phyloP scores from a whole-genome alignment of 2,329 filamentous ascomycete species.

The Paracorniculantispora psalliotae region DNA sequence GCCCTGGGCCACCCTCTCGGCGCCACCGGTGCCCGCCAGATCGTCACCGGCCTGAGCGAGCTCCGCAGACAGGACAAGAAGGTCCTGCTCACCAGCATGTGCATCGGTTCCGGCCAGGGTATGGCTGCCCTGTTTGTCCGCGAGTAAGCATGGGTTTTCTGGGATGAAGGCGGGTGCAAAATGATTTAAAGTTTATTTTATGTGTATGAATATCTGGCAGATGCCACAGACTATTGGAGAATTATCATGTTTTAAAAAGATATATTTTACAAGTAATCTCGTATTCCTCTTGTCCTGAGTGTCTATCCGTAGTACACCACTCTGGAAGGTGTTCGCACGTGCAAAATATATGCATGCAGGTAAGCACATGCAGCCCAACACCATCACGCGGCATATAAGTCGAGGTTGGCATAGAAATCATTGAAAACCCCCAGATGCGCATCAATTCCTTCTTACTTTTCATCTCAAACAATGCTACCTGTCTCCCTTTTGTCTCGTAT shows the following conservation, averaged over 20 bases:
- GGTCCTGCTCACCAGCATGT: constrained; percentile 91
- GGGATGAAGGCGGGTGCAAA: neutral
- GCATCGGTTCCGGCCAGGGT: constrained; percentile 64
- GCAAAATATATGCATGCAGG: neutral
- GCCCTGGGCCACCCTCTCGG: constrained; percentile 80
- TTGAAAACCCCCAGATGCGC: no score
- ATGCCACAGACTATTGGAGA: constrained; percentile 3
- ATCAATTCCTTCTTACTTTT: neutral
- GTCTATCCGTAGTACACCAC: neutral
- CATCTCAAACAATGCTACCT: neutral
- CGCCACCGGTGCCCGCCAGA: constrained; percentile 70
- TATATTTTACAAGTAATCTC: no score
- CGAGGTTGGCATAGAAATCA: no score
- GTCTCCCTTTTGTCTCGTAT: neutral
- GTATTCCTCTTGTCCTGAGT: no score
- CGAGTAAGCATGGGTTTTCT: neutral
- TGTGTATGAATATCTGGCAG: constrained; percentile 13
- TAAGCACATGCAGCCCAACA: neutral
- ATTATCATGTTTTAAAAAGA: constrained; percentile 6
- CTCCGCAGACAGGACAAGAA: constrained; percentile 80
- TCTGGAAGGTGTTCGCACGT: constrained; percentile 2
- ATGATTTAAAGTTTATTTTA: neutral
- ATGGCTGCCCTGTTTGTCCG: constrained; percentile 61
- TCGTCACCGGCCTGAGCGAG: constrained; percentile 87
- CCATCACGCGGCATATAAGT: neutral